Evolutionary conservation across 768 basidiomycete genomes (phyloP).

Genomic region (Psilocybe cubensis): DNA sequence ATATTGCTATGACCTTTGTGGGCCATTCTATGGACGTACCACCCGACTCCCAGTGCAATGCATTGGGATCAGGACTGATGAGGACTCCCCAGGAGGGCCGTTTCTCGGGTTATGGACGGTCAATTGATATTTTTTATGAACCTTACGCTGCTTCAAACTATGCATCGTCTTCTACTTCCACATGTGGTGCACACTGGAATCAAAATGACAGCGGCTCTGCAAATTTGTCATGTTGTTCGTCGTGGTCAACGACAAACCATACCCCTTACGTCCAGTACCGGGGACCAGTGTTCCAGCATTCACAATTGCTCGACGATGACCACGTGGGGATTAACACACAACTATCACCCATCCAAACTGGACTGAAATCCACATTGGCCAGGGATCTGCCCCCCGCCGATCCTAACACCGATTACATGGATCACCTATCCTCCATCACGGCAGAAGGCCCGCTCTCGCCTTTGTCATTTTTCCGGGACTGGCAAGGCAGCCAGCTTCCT

Average conservation of each 20-base stretch:
- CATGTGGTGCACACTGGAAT: not conserved
- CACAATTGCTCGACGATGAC: constrained; percentile 32
- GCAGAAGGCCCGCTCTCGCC: constrained; percentile 12
- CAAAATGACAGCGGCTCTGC: not conserved
- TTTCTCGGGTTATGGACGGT: not conserved
- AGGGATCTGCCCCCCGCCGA: constrained; percentile 40
- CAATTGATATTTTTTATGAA: constrained; percentile 2
- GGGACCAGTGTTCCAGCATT: constrained; percentile 41
- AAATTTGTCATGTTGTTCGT: constrained; percentile 1
- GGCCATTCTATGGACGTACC: not conserved
- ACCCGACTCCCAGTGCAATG: not conserved
- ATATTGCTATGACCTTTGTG: not conserved
- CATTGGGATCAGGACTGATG: not conserved
- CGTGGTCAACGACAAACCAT: not conserved
- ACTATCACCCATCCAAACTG: constrained; percentile 43
- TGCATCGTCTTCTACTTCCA: constrained; percentile 10
- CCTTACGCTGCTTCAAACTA: not conserved
- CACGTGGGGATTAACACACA: constrained; percentile 23
- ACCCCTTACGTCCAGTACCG: not conserved
- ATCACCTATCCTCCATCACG: not conserved
- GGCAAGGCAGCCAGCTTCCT: not conserved
- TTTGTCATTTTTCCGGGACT: constrained; percentile 1
- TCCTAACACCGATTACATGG: constrained; percentile 3
- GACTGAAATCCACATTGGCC: constrained; percentile 41
- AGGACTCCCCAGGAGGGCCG: constrained; percentile 1